Evolutionary conservation across 2,329 filamentous ascomycete species (phyloP).

Genomic region (Alternaria incomplexa): DNA sequence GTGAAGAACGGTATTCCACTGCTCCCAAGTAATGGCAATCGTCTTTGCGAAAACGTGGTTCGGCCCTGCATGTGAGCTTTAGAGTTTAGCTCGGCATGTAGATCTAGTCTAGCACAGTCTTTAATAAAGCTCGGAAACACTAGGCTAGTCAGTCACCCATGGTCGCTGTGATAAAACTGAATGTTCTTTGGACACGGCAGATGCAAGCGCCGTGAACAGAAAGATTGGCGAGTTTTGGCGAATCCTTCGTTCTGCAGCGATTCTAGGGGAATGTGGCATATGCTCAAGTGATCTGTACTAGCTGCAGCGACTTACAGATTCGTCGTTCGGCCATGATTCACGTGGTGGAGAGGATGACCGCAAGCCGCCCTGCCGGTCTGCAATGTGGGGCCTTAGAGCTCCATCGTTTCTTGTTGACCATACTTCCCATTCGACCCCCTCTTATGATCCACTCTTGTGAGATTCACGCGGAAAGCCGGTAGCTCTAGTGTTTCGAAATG

Average conservation of each 20-base stretch:
- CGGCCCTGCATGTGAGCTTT: not conserved
- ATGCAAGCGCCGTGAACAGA: not conserved
- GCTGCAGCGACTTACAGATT: not conserved
- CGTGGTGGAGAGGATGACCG: not conserved
- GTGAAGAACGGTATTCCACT: not conserved
- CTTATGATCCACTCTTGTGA: conserved; percentile 16
- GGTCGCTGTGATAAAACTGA: not conserved
- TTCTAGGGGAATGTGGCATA: not conserved
- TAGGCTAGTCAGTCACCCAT: not conserved
- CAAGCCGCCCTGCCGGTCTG: not conserved
- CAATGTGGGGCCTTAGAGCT: conserved; percentile 5
- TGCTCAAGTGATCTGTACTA: not conserved
- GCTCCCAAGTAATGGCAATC: not conserved
- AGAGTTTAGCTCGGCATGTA: not conserved
- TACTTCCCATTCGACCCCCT: not conserved
- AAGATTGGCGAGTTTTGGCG: not conserved
- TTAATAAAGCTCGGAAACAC: not conserved
- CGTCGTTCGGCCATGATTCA: not conserved
- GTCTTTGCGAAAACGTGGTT: not conserved
- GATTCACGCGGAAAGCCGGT: conserved; percentile 40
- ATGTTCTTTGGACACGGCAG: not conserved
- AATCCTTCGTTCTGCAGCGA: not conserved
- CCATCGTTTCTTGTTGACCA: conserved; percentile 10
- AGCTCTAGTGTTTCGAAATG: conserved; percentile 37
- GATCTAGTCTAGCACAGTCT: not conserved